phyloP scores from a whole-genome alignment of 1,284 basidiomycete species.

The Ceratobasidium sp. region DNA sequence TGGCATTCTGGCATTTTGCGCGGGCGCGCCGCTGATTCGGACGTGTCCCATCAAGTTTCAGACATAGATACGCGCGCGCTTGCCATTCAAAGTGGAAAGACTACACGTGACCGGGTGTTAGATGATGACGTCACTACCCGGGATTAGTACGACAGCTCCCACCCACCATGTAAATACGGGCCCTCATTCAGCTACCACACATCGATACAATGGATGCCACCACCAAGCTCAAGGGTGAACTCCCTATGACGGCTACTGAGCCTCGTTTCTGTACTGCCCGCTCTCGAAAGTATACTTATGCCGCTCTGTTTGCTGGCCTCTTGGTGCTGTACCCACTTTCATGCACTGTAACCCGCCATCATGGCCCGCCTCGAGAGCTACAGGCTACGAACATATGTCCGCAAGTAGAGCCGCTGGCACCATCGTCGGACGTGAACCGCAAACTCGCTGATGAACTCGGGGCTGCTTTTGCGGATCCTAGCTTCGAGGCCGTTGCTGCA shows the following conservation, averaged over 20 bases:
- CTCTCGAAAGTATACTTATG: slow-evolving; percentile 4
- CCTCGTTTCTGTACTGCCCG: background rate
- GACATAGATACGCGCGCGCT: slow-evolving; percentile 8
- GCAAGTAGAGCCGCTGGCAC: slow-evolving; percentile 28
- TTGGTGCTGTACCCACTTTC: slow-evolving; percentile 37
- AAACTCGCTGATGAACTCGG: slow-evolving; percentile 33
- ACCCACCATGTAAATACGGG: slow-evolving; percentile 15
- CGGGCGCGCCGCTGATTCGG: slow-evolving; percentile 27
- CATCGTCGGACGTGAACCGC: slow-evolving; percentile 20
- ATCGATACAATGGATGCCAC: background rate
- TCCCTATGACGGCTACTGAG: background rate
- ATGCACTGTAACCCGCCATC: slow-evolving; percentile 23
- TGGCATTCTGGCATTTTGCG: background rate
- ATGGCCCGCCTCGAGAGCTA: background rate
- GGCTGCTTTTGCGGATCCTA: slow-evolving; percentile 31
- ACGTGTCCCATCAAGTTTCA: slow-evolving; percentile 35
- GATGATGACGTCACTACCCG: background rate
- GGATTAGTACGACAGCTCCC: background rate
- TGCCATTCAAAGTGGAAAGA: background rate
- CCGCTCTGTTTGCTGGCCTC: slow-evolving; percentile 31
- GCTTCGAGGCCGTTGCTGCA: slow-evolving; percentile 41
- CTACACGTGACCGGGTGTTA: background rate
- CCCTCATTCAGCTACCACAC: background rate
- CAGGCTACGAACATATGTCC: slow-evolving; percentile 22
- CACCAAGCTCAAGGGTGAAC: slow-evolving; percentile 20